A percentile compares a stretch with the other conserved stretches of the same genome.
phyloP scores from a whole-genome alignment of 495 filamentous ascomycete genomes.

The Podospora tetraspora region DNA sequence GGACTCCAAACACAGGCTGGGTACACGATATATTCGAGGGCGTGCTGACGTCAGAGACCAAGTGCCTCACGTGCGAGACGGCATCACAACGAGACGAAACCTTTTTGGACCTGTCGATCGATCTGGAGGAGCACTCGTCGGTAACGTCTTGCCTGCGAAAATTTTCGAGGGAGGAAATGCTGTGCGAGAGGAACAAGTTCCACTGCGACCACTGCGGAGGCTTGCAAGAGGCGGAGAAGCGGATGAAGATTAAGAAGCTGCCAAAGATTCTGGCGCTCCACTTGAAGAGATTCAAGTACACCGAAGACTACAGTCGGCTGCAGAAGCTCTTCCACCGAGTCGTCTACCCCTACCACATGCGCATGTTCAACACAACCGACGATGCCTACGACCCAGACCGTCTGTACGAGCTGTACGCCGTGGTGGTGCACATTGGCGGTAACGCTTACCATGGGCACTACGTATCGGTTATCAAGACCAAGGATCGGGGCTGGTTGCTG shows the following conservation, averaged over 20 bases:
- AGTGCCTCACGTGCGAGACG: conserved; percentile 94
- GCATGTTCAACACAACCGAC: conserved; percentile 96
- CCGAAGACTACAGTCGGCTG: conserved; percentile 84
- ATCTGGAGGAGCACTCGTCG: conserved; percentile 91
- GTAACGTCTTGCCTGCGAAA: conserved; percentile 92
- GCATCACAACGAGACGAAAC: conserved; percentile 91
- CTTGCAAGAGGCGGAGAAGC: conserved; percentile 94
- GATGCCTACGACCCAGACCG: conserved; percentile 93
- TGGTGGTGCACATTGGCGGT: conserved; percentile 98
- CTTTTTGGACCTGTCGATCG: conserved; percentile 92
- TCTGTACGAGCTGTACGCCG: conserved; percentile 93
- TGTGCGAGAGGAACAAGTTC: conserved; percentile 97
- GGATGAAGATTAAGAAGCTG: conserved; percentile 97
- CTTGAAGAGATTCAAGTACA: conserved; percentile 96
- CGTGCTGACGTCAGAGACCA: conserved; percentile 89
- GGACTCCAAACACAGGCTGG: conserved; percentile 65
- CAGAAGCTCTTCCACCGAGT: conserved; percentile 97
- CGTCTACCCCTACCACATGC: conserved; percentile 92
- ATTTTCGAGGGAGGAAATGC: conserved; percentile 97
- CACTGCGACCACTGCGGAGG: conserved; percentile 97
- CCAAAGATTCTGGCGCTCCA: conserved; percentile 89
- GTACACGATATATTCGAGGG: conserved; percentile 98
- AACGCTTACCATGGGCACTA: conserved; percentile 98
- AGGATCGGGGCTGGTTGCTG: conserved; percentile 89
- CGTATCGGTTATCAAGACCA: conserved; percentile 94